Percentiles rank a stretch among this genome's conserved stretches.
These are phyloP conservation scores for Ogataea philodendri DNA, from an alignment of 805 yeast genomes.

Conservation along the genomic window DNA sequence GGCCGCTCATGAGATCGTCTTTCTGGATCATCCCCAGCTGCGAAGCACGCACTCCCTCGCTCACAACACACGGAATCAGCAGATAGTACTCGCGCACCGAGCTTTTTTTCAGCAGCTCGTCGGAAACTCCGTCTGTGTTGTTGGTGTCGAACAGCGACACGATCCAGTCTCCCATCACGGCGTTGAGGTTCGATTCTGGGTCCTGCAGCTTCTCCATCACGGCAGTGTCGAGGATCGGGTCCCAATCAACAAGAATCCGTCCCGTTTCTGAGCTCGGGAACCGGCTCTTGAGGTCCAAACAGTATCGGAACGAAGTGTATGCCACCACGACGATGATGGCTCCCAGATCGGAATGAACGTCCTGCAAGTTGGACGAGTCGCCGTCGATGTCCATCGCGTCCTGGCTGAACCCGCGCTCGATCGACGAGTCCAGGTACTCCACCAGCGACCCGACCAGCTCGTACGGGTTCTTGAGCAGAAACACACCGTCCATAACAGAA, in stretches of 20 bases:
- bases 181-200: conserved; percentile 25
- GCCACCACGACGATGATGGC: conserved; percentile 48
- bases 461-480: conserved; percentile 45
- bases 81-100: conserved; percentile 64
- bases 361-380: conserved; percentile 60
- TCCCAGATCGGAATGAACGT: conserved; percentile 67
- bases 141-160: conserved; percentile 64
- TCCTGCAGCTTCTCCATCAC: conserved; percentile 20
- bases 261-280: conserved; percentile 7
- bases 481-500: conserved; percentile 40
- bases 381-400: conserved; percentile 37
- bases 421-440: conserved; percentile 48
- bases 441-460: conserved; percentile 44
- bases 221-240: conserved; percentile 11
- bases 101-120: conserved; percentile 68
- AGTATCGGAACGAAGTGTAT: conserved; percentile 17
- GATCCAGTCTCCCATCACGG: conserved; percentile 66
- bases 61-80: conserved; percentile 70
- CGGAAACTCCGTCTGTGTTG: conserved; percentile 72
- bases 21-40: conserved; percentile 53
- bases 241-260: conserved; percentile 16
- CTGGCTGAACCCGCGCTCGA: conserved; percentile 20
- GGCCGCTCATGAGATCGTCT: conserved; percentile 66
- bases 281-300: conserved; percentile 12
- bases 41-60: conserved; percentile 66